Conservation (phyloP, 345 rosid genomes). For the Melaleuca alternifolia region DNA sequence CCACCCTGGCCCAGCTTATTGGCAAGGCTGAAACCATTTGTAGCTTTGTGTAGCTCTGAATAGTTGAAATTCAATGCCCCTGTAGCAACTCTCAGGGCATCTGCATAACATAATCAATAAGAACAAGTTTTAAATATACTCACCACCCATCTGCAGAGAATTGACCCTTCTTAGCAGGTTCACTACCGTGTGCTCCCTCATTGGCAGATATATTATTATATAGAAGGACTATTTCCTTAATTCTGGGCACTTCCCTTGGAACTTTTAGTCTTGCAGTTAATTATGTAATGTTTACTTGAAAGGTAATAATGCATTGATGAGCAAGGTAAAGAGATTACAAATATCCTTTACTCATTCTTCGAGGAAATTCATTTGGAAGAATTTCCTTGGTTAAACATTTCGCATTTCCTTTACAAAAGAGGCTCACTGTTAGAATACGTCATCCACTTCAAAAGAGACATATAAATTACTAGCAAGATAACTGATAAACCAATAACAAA, state of each 20-base stretch:
- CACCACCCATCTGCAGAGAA: background rate
- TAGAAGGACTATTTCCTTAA: background rate
- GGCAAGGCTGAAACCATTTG: conserved; percentile 43
- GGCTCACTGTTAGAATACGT: background rate
- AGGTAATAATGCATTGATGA: background rate
- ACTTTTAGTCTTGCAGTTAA: background rate
- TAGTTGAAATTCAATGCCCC: conserved; percentile 50
- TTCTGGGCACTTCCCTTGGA: background rate
- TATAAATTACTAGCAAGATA: background rate
- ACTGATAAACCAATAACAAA: background rate
- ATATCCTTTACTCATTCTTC: background rate
- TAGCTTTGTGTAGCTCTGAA: conserved; percentile 47
- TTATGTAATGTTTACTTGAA: background rate
- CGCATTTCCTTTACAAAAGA: background rate
- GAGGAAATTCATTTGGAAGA: background rate
- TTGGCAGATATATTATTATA: background rate
- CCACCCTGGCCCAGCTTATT: conserved; percentile 89
- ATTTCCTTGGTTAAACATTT: background rate
- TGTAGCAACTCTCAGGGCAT: conserved; percentile 32
- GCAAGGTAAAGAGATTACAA: background rate
- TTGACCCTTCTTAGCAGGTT: background rate
- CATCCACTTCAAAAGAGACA: background rate
- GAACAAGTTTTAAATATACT: background rate
- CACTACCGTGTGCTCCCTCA: background rate
- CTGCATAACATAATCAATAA: conserved; percentile 1